Conservation (phyloP, 2,329 filamentous ascomycete species). For the Diaporthe sp. region DNA sequence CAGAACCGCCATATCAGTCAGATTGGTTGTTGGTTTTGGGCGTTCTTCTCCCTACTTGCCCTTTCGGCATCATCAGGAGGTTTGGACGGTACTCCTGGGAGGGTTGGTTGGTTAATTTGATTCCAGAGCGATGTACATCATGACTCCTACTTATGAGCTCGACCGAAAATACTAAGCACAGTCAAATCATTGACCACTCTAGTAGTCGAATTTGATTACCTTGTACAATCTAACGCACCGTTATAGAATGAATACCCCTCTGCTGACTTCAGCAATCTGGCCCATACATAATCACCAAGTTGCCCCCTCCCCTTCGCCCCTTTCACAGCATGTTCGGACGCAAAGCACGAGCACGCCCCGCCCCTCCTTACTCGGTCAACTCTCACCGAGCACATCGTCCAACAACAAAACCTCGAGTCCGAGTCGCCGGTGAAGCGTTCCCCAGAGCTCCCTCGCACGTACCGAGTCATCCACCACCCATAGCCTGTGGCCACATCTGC, state of each 20-base stretch:
- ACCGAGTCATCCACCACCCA: conserved; percentile 5
- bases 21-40: neutral
- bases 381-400: neutral
- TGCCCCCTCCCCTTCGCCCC: neutral
- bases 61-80: conserved; percentile 21
- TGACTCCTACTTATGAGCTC: conserved; percentile 14
- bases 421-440: conserved; percentile 15
- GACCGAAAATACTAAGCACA: neutral
- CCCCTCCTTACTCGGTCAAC: neutral
- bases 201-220: neutral
- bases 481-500: neutral
- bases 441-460: neutral
- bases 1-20: neutral
- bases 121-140: conserved; percentile 18
- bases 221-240: neutral
- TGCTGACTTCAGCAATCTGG: neutral
- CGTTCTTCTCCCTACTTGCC: neutral
- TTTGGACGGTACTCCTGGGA: conserved; percentile 28
- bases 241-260: too few relatives aligned
- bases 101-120: neutral
- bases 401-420: conserved; percentile 1
- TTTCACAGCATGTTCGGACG: neutral
- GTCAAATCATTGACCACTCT: neutral
- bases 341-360: neutral
- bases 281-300: neutral